These are phyloP conservation scores for Amphichorda felina DNA, from an alignment of 2,329 filamentous ascomycete species.

Conservation along the genomic window DNA sequence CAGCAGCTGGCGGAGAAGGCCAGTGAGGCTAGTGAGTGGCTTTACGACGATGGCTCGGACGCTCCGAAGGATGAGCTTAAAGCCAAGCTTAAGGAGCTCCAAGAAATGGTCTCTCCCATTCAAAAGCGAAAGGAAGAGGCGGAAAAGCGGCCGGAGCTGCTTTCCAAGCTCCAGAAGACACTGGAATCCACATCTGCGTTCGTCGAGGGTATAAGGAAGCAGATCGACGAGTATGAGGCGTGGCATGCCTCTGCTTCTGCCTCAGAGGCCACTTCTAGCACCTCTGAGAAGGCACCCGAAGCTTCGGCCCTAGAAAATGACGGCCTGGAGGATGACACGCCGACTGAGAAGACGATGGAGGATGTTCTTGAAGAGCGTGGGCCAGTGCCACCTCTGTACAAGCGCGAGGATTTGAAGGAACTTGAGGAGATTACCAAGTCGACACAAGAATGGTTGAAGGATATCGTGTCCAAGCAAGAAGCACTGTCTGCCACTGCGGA, in stretches of 20 bases:
- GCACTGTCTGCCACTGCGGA: constrained; percentile 60
- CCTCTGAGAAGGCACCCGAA: constrained; percentile 30
- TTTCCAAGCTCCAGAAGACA: constrained; percentile 57
- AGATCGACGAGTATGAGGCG: constrained; percentile 57
- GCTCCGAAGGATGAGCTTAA: constrained; percentile 66
- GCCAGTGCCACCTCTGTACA: constrained; percentile 57
- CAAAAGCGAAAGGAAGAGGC: constrained; percentile 65
- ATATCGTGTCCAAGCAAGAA: constrained; percentile 59
- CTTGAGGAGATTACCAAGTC: constrained; percentile 52
- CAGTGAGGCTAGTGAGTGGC: constrained; percentile 69
- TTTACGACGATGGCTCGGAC: constrained; percentile 73
- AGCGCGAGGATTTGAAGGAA: constrained; percentile 55
- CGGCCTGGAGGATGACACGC: constrained; percentile 56
- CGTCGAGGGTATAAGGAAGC: constrained; percentile 54
- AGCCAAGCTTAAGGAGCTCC: constrained; percentile 63
- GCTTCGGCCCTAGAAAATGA: constrained; percentile 48
- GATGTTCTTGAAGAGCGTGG: constrained; percentile 32
- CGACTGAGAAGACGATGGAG: constrained; percentile 30
- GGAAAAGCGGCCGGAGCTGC: constrained; percentile 54
- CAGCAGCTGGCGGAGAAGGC: constrained; percentile 55
- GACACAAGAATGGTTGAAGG: constrained; percentile 61
- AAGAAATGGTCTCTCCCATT: constrained; percentile 67
- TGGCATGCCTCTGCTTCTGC: constrained; percentile 42
- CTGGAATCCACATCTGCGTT: constrained; percentile 62
- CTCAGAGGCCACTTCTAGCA: constrained; percentile 19